Base-by-base conservation (phyloP, 768 basidiomycete genomes). In the Hygrophorus pudorinus region DNA sequence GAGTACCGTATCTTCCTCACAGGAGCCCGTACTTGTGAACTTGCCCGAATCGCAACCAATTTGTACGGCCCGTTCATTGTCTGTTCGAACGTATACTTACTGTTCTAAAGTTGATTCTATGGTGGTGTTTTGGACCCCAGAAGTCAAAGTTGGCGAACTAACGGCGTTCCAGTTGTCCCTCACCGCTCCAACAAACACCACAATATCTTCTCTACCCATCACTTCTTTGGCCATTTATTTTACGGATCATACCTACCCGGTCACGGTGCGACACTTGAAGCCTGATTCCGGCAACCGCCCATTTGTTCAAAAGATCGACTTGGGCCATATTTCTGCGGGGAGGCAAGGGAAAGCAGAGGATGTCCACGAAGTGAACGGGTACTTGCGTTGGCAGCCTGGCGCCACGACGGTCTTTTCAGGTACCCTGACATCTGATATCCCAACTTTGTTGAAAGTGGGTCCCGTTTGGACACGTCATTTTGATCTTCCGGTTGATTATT, bases 161-260 rank as follows among this genome's bases (percentile, higher is more conserved):
- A 75, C 74, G 0, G 75, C 85, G 0, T 96, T 89, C 61, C 92
- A 97, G 58, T 53, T 96, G 6, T 65, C 70, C 6, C 56, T 96
- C 24, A 61, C 67, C 2, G 74, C 83, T 0, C 76, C 79, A 0
- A 53, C 59, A 0, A 53, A 62, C 3, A 65, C 75, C 10, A 57
- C 67, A 0, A 66, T 88, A 14, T 68, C 74, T 4, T 64, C 65
- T 0, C 62, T 94, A 12, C 73, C 82, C 0, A 76, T 96, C 53
- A 57, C 72, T 0, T 70, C 73, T 1, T 54, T 92, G 10, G 59
- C 65, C 1, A 65, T 96, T 5, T 60, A 75, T 33, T 82, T 91
- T 54, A 72, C 74, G 48, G 51, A 52, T 5, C 42, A 60, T n/a
- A 29, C 46, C n/a, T 49, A 63, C 1, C 77, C 83, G 0, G 42